Conservation (phyloP, 1,284 basidiomycete species). For the Cutaneotrichosporon sp. region DNA sequence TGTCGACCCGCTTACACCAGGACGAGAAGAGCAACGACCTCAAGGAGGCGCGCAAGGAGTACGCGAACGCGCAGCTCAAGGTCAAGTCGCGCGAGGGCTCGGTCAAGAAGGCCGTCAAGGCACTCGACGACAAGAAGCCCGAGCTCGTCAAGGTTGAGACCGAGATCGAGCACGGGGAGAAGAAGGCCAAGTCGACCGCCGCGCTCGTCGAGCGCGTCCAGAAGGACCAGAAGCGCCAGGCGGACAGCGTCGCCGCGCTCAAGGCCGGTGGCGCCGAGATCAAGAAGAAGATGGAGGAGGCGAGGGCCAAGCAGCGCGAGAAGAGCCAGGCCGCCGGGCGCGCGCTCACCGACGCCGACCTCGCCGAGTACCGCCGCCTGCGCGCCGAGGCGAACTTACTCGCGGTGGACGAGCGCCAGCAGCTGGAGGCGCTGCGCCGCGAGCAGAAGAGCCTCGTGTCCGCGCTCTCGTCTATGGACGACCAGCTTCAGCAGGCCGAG, state of each 20-base stretch:
- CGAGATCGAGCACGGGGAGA: slow-evolving; percentile 79
- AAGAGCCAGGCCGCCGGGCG: slow-evolving; percentile 69
- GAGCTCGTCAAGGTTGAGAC: slow-evolving; percentile 78
- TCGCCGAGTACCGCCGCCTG: slow-evolving; percentile 86
- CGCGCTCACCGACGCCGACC: slow-evolving; percentile 75
- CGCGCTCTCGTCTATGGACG: slow-evolving; percentile 59
- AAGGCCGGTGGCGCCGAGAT: slow-evolving; percentile 69
- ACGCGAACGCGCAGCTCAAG: slow-evolving; percentile 72
- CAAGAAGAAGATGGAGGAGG: slow-evolving; percentile 69
- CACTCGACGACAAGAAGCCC: slow-evolving; percentile 81
- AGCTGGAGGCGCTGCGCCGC: slow-evolving; percentile 75
- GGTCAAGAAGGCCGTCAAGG: slow-evolving; percentile 79
- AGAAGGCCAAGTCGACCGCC: slow-evolving; percentile 72
- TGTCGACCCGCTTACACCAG: slow-evolving; percentile 5
- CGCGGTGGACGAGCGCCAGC: slow-evolving; percentile 84
- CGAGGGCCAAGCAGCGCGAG: slow-evolving; percentile 75
- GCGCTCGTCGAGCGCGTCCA: slow-evolving; percentile 66
- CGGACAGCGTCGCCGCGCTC: slow-evolving; percentile 63
- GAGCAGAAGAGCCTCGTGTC: slow-evolving; percentile 76
- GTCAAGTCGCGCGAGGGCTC: slow-evolving; percentile 73
- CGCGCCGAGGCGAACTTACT: slow-evolving; percentile 64
- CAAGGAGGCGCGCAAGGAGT: slow-evolving; percentile 72
- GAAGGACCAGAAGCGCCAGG: slow-evolving; percentile 69
- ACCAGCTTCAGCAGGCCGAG: slow-evolving; percentile 66
- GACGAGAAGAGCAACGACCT: slow-evolving; percentile 63